These are phyloP conservation scores for Aspergillus sergii DNA, from an alignment of 2,329 filamentous ascomycete species.

Conservation along the genomic window DNA sequence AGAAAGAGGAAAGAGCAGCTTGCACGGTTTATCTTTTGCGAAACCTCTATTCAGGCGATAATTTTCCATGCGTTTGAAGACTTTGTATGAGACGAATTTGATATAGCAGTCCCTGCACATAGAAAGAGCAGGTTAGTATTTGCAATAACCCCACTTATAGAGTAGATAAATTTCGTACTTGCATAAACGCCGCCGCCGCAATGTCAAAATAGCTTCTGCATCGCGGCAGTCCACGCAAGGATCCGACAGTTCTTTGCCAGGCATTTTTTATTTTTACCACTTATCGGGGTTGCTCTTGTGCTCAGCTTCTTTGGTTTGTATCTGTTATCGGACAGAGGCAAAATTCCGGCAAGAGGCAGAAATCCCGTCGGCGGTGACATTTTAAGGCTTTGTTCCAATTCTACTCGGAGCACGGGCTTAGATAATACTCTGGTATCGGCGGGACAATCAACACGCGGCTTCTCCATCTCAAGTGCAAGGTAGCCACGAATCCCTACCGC, in stretches of 20 bases:
- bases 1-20: constrained; percentile 77
- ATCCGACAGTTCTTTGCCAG: constrained; percentile 32
- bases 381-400: not conserved
- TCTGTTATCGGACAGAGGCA: not conserved
- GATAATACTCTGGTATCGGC: constrained; percentile 24
- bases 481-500: constrained; percentile 24
- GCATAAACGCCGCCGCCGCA: constrained; percentile 64
- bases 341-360: not conserved
- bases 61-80: constrained; percentile 73
- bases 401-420: constrained; percentile 21
- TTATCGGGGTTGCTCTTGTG: not conserved
- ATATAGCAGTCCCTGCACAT: constrained; percentile 69
- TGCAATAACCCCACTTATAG: constrained; percentile 1
- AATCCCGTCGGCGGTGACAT: not conserved
- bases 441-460: constrained; percentile 24
- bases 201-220: constrained; percentile 53
- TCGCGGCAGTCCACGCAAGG: constrained; percentile 61
- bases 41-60: constrained; percentile 54
- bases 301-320: not conserved
- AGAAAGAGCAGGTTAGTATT: constrained; percentile 17
- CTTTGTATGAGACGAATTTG: constrained; percentile 76
- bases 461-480: constrained; percentile 17
- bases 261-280: constrained; percentile 26
- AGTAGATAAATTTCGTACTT: constrained; percentile 40
- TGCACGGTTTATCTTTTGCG: constrained; percentile 48